Evolutionary conservation across 2,329 filamentous ascomycete species (phyloP), one percentile per base, ranked within the genome.

Genomic region (Fonsecaea monophora): DNA sequence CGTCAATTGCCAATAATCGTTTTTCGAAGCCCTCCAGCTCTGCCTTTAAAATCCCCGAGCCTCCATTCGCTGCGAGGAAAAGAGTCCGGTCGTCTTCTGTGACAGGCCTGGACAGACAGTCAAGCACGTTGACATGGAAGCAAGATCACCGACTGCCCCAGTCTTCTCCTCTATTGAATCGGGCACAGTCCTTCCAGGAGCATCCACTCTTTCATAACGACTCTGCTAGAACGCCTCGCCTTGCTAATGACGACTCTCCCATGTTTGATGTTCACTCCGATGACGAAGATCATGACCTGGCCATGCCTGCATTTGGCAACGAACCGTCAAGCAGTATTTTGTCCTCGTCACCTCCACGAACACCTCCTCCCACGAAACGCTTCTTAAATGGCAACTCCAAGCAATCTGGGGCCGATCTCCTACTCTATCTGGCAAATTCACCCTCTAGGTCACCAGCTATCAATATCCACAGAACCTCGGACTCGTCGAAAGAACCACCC

Each of bases 401-500:
- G 67, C 89, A 95, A 75, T 92, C 97, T 75, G 94, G 92, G 35
- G 91, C 90, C 15, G 91, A 92, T 77, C 80, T 94, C 42, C 82
- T 95, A 30, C 83, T 94, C 45, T 97, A 94, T 77, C 87, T 98
- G 15, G 94, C 94, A 57, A 92, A 92, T 60, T 98, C 94, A 6
- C 95, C 95, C 0, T 96, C 93, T 0, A 71, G 72, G 21, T 72
- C 72, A 7, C 92, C 93, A 0, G 92, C 92, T 55, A 68, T 74
- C 35, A 78, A 81, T 12, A 78, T 79, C 53, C 82, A 84, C 62
- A 81, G 82, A 54, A 82, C 84, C 66, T 73, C 69, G 30, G 64
- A 56, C 58, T 58, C 67, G 2, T 64, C 68, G 1, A 89, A 89
- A 85, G 86, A 89, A 50, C 88, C 89, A 32, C 90, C 90, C 1